Conservation (phyloP, 2,329 filamentous ascomycete species). For the Neonectria faginata region DNA sequence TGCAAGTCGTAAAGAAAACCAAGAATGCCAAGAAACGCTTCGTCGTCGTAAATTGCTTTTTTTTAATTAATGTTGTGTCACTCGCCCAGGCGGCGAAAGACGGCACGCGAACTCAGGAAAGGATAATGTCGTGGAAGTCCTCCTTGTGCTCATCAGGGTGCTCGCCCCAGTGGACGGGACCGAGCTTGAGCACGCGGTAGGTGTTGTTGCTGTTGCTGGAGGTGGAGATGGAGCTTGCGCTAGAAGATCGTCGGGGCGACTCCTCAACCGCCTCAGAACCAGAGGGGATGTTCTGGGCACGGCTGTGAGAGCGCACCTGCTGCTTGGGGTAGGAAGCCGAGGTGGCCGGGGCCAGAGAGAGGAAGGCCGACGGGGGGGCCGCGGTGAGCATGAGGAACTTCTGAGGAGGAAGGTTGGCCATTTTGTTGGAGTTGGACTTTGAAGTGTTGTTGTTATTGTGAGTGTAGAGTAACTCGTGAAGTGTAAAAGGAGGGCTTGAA, state of each 20-base stretch:
- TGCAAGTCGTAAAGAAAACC: conserved; percentile 16
- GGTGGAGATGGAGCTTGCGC: conserved; percentile 45
- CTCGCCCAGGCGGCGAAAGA: conserved; percentile 20
- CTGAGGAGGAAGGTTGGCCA: conserved; percentile 43
- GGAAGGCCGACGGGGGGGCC: conserved; percentile 55
- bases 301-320: conserved; percentile 47
- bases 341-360: conserved; percentile 69
- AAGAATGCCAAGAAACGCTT: conserved; percentile 31
- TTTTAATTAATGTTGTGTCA: neutral
- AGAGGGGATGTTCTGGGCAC: conserved; percentile 32
- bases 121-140: conserved; percentile 65
- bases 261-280: conserved; percentile 42
- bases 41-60: conserved; percentile 26
- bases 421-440: conserved; percentile 35
- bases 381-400: conserved; percentile 45
- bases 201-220: conserved; percentile 56
- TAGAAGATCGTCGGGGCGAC: conserved; percentile 62
- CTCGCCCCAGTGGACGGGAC: conserved; percentile 73
- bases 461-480: neutral
- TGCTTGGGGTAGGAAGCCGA: conserved; percentile 66
- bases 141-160: conserved; percentile 67
- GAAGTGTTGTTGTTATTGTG: neutral
- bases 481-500: conserved; percentile 3
- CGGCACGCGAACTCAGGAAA: conserved; percentile 49
- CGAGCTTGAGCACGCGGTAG: conserved; percentile 71